Evolutionary conservation across 1,284 basidiomycete genomes (phyloP), one percentile per base, ranked within the genome.

Genomic region (Cryptococcus sp.): DNA sequence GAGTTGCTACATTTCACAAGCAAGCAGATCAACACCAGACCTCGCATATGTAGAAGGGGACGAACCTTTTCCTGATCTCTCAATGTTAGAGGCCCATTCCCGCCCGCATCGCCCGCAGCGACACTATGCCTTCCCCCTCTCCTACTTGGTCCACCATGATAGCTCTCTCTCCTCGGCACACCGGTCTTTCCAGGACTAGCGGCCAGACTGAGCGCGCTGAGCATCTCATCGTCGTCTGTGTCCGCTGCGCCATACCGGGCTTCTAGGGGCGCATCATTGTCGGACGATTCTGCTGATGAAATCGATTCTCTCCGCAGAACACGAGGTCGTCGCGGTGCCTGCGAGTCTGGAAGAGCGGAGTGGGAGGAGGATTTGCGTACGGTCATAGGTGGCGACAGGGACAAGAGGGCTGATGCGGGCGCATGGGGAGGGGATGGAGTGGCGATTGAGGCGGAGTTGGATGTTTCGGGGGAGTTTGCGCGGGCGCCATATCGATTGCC

Each of bases 51-150:
- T 19, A n/a, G 25, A 17, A 25, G 3, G 25, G 6, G 13, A 35
- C 83, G 57, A 69, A 92, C 93, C 85, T 96, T 93, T 79, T 96
- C 93, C 76, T 97, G 93, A 75, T 96, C 93, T 10, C 92, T 83
- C 16, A 97, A 82, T 0, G 93, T 94, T 66, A 95, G 69, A 20
- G 69, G 69, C 61, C 57, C 72, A 50, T 53, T 66, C 8, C 53
- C 54, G 3, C 55, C 57, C 7, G 61, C 58, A 42, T 72, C 69
- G 17, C 59, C 62, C 4, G 67, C 63, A 16, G 75, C 77, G 3
- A 71, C 72, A 52, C 75, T 77, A 61, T 78, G 75, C 54, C 77
- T 65, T n/a, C 76, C 77, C 45, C 62, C 66, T n/a, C 72, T 54
- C 54, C 65, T 67, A 58, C 66, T 72, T 35, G 68, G 61, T 25